Conservation (phyloP, 2,329 filamentous ascomycete species). For the Fusarium neocosmosporiellum region DNA sequence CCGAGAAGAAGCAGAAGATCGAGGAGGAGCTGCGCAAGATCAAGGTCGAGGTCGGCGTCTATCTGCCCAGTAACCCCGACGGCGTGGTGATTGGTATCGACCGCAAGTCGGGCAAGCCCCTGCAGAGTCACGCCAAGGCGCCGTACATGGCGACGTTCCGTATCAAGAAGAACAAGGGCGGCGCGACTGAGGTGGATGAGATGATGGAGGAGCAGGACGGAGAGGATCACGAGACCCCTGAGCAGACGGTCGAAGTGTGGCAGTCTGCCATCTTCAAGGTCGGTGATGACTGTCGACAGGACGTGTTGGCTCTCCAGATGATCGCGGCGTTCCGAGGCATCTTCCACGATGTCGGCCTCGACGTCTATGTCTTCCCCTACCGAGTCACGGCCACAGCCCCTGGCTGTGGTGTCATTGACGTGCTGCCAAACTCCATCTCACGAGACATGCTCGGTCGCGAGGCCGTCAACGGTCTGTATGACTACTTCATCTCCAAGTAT, state of each 20-base stretch:
- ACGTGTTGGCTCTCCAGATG: conserved; percentile 96
- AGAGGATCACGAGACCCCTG: conserved; percentile 44
- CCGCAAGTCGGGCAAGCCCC: conserved; percentile 94
- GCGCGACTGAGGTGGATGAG: conserved; percentile 63
- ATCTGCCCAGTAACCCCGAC: conserved; percentile 96
- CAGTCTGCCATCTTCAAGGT: conserved; percentile 99
- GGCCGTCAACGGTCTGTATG: conserved; percentile 96
- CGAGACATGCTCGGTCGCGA: conserved; percentile 98
- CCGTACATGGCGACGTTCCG: conserved; percentile 99
- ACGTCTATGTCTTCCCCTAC: conserved; percentile 97
- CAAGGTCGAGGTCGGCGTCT: conserved; percentile 95
- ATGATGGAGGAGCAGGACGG: conserved; percentile 61
- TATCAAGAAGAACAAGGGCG: conserved; percentile 81
- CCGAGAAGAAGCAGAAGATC: conserved; percentile 99
- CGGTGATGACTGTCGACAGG: conserved; percentile 96
- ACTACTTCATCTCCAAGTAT: conserved; percentile 98
- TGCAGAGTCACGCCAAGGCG: conserved; percentile 98
- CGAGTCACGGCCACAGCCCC: conserved; percentile 97
- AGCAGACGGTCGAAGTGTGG: conserved; percentile 89
- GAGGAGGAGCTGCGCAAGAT: conserved; percentile 98
- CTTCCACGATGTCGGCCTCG: conserved; percentile 92
- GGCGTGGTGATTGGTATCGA: conserved; percentile 98
- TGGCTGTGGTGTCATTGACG: conserved; percentile 97
- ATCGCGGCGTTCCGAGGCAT: conserved; percentile 98
- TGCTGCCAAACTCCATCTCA: conserved; percentile 96